Base-by-base conservation (phyloP, 2,329 filamentous ascomycete genomes). In the Dactylella cylindrospora region DNA sequence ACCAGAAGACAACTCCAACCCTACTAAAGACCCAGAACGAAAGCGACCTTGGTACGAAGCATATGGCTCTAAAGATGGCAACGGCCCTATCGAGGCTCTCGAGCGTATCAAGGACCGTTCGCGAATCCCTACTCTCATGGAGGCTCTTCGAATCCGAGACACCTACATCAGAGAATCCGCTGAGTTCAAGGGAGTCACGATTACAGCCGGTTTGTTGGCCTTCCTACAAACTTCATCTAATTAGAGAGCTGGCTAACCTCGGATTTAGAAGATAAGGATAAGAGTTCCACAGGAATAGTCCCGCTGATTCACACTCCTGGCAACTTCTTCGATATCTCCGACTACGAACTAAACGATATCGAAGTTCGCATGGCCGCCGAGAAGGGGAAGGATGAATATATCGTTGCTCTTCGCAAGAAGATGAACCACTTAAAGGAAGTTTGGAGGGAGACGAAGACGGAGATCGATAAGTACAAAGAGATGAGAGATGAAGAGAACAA, bases 371-470 rank as follows among this genome's bases (percentile, higher is more conserved):
- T 5, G 19, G 38, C 43, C 8, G 52, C 25, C 7, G 20, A 17
- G 13, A 8, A 20, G 3, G 19, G 25, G 5, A 47, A 23, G 13
- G 26, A 23, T 9, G 28, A n/a, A 1, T 49, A 49, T 17, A 20
- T 41, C 12, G 28, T 12, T 5, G 36, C 52, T 9, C 19, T 57
- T 7, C 23, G 31, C 17, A n/a, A 38, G 22, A 57, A 49, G 29
- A 31, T 40, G 43, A 23, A 35, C 15, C 28, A 28, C 9, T 15
- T 49, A 22, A 44, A 57, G 36, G 36, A 49, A n/a, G 32, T 49
- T 26, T 47, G 35, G 35, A n/a, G 28, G 19, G 20, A 41, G 20
- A 41, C 36, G 12, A 23, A 25, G 9, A 22, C 19, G 9, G 52
- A 57, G 35, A 29, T 57, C 2, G 43, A 49, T 13, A 36, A 15